Evolutionary conservation across 2,329 filamentous ascomycete genomes (phyloP).

Genomic region (Didymella exigua): DNA sequence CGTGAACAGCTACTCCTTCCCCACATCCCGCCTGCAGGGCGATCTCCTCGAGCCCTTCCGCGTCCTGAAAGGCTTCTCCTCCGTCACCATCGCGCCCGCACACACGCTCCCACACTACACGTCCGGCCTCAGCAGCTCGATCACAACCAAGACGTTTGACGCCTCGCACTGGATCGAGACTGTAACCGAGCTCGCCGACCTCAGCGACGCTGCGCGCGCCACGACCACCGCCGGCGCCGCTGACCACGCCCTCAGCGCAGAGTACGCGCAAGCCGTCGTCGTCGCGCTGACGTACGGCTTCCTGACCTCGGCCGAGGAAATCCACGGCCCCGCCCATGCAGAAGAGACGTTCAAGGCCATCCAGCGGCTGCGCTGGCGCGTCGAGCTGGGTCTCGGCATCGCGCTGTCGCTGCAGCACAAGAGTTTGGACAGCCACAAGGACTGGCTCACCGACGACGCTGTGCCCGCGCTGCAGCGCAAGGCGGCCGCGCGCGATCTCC

Average conservation of each 20-base stretch:
- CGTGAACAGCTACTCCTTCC: slow-evolving; percentile 32
- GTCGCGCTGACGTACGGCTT: slow-evolving; percentile 42
- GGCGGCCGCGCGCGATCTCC: slow-evolving; percentile 25
- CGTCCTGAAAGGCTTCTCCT: slow-evolving; percentile 29
- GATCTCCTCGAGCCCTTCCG: slow-evolving; percentile 43
- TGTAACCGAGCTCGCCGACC: slow-evolving; percentile 26
- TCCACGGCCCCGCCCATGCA: slow-evolving; percentile 6
- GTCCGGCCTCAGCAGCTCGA: slow-evolving; percentile 26
- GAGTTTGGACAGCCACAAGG: slow-evolving; percentile 5
- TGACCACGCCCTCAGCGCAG: slow-evolving; percentile 24
- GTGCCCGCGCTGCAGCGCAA: background rate
- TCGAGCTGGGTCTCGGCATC: slow-evolving; percentile 33
- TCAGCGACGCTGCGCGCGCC: slow-evolving; percentile 23
- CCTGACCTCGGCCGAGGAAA: slow-evolving; percentile 35
- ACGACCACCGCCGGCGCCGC: slow-evolving; percentile 13
- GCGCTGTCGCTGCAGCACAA: slow-evolving; percentile 25
- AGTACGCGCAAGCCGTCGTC: slow-evolving; percentile 33
- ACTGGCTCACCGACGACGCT: slow-evolving; percentile 19
- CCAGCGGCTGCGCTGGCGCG: slow-evolving; percentile 40
- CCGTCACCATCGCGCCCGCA: slow-evolving; percentile 23
- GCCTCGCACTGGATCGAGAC: slow-evolving; percentile 22
- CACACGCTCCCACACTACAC: slow-evolving; percentile 36
- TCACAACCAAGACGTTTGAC: slow-evolving; percentile 23
- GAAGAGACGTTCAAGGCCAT: slow-evolving; percentile 19
- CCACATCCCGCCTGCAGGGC: slow-evolving; percentile 35